A percentile compares a stretch with the other conserved stretches of the same genome.
phyloP scores from a whole-genome alignment of 495 filamentous ascomycete genomes.

The Aspergillus affinis region DNA sequence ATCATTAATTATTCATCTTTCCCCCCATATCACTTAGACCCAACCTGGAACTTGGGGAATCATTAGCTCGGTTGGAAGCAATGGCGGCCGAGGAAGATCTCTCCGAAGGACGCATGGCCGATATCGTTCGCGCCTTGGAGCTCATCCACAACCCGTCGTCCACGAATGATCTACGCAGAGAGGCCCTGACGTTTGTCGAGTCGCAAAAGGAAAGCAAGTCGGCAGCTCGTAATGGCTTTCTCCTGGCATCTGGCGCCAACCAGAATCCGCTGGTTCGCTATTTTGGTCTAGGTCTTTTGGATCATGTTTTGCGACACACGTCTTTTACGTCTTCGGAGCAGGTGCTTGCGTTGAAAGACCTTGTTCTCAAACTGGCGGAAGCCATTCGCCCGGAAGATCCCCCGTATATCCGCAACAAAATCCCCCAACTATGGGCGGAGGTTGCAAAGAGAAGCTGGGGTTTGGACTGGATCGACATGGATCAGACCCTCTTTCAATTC shows the following conservation, averaged over 20 bases:
- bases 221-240: constrained; percentile 82
- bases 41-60: neutral
- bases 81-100: constrained; percentile 44
- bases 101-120: constrained; percentile 43
- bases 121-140: constrained; percentile 78
- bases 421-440: constrained; percentile 94
- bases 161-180: constrained; percentile 76
- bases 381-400: constrained; percentile 72
- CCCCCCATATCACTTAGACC: neutral
- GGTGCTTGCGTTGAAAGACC: constrained; percentile 60
- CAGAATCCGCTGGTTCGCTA: constrained; percentile 83
- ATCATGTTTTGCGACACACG: constrained; percentile 79
- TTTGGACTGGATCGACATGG: constrained; percentile 92
- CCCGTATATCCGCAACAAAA: constrained; percentile 84
- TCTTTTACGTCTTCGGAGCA: constrained; percentile 70
- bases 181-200: constrained; percentile 83
- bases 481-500: constrained; percentile 72
- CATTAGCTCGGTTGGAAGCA: constrained; percentile 5
- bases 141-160: constrained; percentile 82
- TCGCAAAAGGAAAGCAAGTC: constrained; percentile 71
- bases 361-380: constrained; percentile 77
- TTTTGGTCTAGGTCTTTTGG: constrained; percentile 87
- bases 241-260: constrained; percentile 68
- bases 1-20: constrained; percentile 6
- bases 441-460: constrained; percentile 92